These are phyloP conservation scores for Cucumis sativus DNA, from an alignment of 306 rosid genomes.

Conservation along the genomic window Cucumber_9930_V3 NC_026659.2:24013501-24014000, in stretches of 20 bases:
- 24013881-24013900: no score
- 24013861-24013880: no score
- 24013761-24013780: conserved; percentile 51
- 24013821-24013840: conserved; percentile 90
- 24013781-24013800: conserved; percentile 50
- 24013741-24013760: conserved; percentile 44
- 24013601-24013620: conserved; percentile 63
- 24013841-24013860: conserved; percentile 80
- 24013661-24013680: conserved; percentile 82
- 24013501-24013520: no score
- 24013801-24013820: conserved; percentile 68
- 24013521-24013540: background rate
- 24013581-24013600: conserved; percentile 84
- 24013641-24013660: conserved; percentile 87
- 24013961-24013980: no score
- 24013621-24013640: conserved; percentile 63
- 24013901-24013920: no score
- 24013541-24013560: conserved; percentile 66
- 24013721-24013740: conserved; percentile 79
- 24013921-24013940: no score
- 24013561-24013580: conserved; percentile 96
- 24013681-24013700: conserved; percentile 90
- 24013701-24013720: conserved; percentile 61
- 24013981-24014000: conserved; percentile 40
- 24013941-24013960: no score